Base-by-base conservation (phyloP, 139 green algal genomes). In the Chlorella sp. region DNA sequence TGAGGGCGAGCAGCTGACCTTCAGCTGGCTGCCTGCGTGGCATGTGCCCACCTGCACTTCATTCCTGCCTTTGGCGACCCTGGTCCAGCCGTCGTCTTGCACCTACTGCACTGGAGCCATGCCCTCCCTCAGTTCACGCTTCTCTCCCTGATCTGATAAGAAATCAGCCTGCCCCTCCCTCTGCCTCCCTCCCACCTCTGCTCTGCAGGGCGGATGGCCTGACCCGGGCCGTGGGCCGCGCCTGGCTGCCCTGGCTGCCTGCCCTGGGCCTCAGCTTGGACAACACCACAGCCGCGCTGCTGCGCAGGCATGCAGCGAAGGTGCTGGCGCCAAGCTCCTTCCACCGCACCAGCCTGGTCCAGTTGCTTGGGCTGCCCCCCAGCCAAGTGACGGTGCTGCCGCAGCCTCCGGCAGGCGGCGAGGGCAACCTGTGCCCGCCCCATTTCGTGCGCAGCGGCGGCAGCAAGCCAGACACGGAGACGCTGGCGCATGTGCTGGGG, bases 201-300 rank as follows among this genome's bases (percentile, higher is more conserved):
- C n/a, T n/a, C n/a, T 17, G 34, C 67, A 74, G 67, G 67, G 32
- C 41, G 34, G 67, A 13, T 1, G 67, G 41, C 17, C 67, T 74
- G 0, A 39, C 41, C 17, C 67, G 32, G 7, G 67, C 67, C 11
- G 67, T 74, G 34, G 32, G 1, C 34, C 34, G 34, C 13, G 67
- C 34, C 67, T 74, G 67, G 67, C 18, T 74, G 67, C 67, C 67
- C 32, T 74, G 67, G 67, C 3, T 74, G 34, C 67, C 67, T 34
- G 2, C 4, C 18, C 67, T 74, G 1, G 67, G 67, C 67, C 30
- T 38, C 17, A n/a, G 32, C 25, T 20, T 38, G 32, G 20, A 25
- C n/a, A 38, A 36, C 2, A 38, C 67, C 16, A 26, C 34, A 16
- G 18, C 41, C 2, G 18, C 15, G 34, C 34, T 74, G 34, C 67